Evolutionary conservation across 345 rosid genomes (phyloP).

Genomic region (Eucalyptus polybractea): DNA sequence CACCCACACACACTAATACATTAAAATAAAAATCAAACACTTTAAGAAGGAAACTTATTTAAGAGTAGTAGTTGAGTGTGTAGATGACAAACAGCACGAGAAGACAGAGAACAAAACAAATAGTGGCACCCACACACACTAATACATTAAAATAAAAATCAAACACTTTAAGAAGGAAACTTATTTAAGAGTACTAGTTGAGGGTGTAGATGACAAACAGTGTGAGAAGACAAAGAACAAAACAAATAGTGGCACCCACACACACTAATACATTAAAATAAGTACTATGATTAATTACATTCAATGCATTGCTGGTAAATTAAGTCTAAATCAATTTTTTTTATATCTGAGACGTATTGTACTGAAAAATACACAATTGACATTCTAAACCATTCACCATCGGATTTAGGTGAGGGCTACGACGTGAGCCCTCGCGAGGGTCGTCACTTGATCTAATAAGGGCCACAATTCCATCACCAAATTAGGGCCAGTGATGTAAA

Average conservation of each 20-base stretch:
- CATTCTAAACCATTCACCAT: not conserved
- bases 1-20: no score
- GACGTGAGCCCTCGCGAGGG: not conserved
- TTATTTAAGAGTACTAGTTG: no score
- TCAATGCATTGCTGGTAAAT: no score
- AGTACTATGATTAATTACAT: not conserved
- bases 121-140: not conserved
- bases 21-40: no score
- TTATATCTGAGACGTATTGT: not conserved
- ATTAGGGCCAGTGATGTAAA: not conserved
- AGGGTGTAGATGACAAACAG: not conserved
- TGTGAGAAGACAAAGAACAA: not conserved
- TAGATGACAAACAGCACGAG: not conserved
- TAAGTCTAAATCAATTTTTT: not conserved
- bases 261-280: not conserved
- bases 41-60: no score
- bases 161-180: not conserved
- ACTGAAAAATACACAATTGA: not conserved
- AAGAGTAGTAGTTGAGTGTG: not conserved
- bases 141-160: no score
- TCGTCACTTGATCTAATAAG: not conserved
- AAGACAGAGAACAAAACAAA: not conserved
- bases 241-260: not conserved
- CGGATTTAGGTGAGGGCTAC: not conserved
- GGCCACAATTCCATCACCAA: no score